Evolutionary conservation across 176 grass and related monocot species (phyloP).

Genomic region (Zoysia japonica): DNA sequence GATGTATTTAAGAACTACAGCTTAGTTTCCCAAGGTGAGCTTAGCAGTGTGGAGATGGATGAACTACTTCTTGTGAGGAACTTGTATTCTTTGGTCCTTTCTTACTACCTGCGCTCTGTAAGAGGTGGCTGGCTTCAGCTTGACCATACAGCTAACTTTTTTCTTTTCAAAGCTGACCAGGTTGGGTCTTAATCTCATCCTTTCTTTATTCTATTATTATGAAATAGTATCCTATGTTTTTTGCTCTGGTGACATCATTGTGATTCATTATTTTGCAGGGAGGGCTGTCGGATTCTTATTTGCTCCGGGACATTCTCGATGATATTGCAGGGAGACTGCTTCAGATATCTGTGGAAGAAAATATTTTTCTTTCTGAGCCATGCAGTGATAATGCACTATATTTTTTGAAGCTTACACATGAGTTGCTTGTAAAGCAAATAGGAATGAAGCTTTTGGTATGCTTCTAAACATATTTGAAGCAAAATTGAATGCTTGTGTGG

Average conservation of each 20-base stretch:
- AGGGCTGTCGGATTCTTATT: constrained; percentile 36
- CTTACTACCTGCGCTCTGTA: constrained; percentile 70
- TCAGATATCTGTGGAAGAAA: constrained; percentile 70
- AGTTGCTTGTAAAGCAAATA: constrained; percentile 75
- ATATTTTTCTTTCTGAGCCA: constrained; percentile 83
- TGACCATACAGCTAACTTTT: constrained; percentile 68
- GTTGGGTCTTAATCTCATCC: constrained; percentile 28
- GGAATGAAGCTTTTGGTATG: constrained; percentile 77
- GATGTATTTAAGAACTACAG: constrained; percentile 63
- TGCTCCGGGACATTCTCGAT: constrained; percentile 78
- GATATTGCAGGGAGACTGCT: constrained; percentile 67
- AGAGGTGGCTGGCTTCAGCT: constrained; percentile 91
- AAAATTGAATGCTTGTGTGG: constrained; percentile 10
- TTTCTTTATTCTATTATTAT: constrained; percentile 22
- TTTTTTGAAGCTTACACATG: constrained; percentile 86
- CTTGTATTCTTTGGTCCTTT: constrained; percentile 81
- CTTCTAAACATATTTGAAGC: constrained; percentile 45
- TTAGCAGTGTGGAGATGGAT: constrained; percentile 45
- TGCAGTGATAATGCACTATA: constrained; percentile 80
- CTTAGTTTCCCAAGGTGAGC: constrained; percentile 41
- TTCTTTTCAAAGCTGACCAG: constrained; percentile 56
- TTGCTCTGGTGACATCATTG: constrained; percentile 23
- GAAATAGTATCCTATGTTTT: constrained; percentile 17
- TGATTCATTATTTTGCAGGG: constrained; percentile 52
- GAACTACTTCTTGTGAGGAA: constrained; percentile 76